Base-by-base conservation (phyloP, 352 stramenopile genomes). In the Peronospora belbahrii region DNA sequence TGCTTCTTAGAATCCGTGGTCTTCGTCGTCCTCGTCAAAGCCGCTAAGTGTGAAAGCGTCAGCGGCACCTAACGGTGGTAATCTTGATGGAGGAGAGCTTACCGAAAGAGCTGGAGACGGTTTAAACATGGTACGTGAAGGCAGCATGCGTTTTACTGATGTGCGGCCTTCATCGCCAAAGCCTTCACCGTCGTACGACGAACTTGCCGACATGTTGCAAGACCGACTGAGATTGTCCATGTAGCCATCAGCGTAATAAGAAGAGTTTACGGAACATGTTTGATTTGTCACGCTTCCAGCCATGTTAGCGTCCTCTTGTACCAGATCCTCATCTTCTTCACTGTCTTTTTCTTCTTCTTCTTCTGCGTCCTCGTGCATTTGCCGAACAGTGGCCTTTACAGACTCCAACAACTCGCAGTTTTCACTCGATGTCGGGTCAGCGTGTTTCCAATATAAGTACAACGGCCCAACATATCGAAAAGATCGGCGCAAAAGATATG, bases 391-490 rank as follows among this genome's bases (percentile, higher is more conserved):
- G 15, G 59, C 55, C 43, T 87, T 83, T 6, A 88, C 68, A 15
- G 59, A 59, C 40, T 75, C 62, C n/a, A 89, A 51, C 19, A 72
- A 55, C 7, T 86, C 68, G 15, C 54, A 63, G 47, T 92, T 89
- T 31, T 85, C 76, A 42, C 66, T 76, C 14, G 71, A 84, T 3
- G 68, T 87, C 32, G 81, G 81, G 35, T 92, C 81, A 17, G 74
- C 81, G 39, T 92, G 78, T 59, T 95, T 90, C 95, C 95, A 98
- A 63, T 97, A 95, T 42, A 95, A 64, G 59, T 98, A 98, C 44
- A 95, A 77, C 28, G 84, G 82, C 3, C 93, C 85, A 38, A 99
- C 90, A 56, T 87, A 97, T 18, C 65, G 70, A 59, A 97, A 96
- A 15, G 92, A 98, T 23, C 82, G 78, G 14, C 92, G 74, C 20